Evolutionary conservation across 2,329 filamentous ascomycete species (phyloP), one percentile per base, ranked within the genome.

Genomic region (Clonostachys solani): DNA sequence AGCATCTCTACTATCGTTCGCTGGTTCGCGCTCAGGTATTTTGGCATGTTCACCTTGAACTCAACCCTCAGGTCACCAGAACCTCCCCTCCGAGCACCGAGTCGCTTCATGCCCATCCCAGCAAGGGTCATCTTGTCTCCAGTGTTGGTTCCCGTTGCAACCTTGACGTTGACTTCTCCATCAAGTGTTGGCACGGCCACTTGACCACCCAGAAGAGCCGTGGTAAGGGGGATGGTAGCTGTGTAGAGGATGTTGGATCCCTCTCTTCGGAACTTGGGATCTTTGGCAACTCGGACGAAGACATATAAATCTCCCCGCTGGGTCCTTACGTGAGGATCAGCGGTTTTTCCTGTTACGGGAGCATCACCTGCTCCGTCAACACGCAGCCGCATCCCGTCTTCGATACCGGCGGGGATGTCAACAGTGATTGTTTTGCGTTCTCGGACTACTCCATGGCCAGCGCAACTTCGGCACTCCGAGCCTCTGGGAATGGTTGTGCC

Each of bases 231-330:
- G 51, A 99, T 87, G 12, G 83, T 84, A 13, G 94, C 91, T 2
- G 92, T 97, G 71, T 97, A 94, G 6, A 96, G 78, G 43, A 99
- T 88, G 62, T 99, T 91, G 43, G 90, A 87, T 42, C 94, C 94
- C 42, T 83, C 81, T 49, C 94, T 86, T 54, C 83, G 89, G 73
- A 97, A 99, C 61, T 92, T 91, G 38, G 87, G 80, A 65, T 99
- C 94, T 23, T 89, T 77, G n/a, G 89, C 85, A 33, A 99, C 92
- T 47, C 87, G 82, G 48, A 99, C 89, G 57, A 90, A 85, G 47
- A 99, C 89, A 63, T 92, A 96, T 16, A 99, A 80, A 61, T 99
- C 92, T 56, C 94, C 94, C 40, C 82, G 84, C 57, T 86, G 76
- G n/a, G 80, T 81, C 51, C 80, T 79, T 10, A 77, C 72, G 49